Percentiles rank a stretch among this genome's conserved stretches.
These are phyloP conservation scores for Mallotus nudiflorus DNA, from an alignment of 345 rosid genomes.

Conservation along the genomic window DNA sequence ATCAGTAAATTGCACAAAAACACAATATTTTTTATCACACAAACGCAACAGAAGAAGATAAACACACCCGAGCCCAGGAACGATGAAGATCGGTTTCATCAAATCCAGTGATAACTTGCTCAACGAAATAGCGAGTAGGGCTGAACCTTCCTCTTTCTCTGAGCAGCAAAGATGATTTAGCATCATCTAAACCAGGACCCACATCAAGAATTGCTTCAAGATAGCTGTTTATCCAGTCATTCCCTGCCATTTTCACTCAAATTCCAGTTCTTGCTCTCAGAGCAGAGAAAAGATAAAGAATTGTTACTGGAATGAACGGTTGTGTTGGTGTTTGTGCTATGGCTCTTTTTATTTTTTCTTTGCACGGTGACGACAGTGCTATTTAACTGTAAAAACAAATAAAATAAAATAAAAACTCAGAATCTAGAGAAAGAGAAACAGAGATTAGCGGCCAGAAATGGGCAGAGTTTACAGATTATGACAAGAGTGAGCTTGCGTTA, in stretches of 20 bases:
- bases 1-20: neutral
- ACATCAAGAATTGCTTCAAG: slow-evolving; percentile 98
- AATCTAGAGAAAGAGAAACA: neutral
- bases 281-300: neutral
- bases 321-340: neutral
- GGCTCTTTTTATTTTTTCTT: no score
- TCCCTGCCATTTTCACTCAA: slow-evolving; percentile 68
- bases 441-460: neutral
- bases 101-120: slow-evolving; percentile 91
- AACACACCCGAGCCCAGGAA: slow-evolving; percentile 68
- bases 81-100: slow-evolving; percentile 99
- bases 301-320: neutral
- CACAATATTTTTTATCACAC: neutral
- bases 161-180: slow-evolving; percentile 75
- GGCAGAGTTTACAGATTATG: neutral
- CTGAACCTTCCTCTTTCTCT: slow-evolving; percentile 94
- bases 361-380: neutral
- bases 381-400: neutral
- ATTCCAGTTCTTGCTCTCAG: neutral
- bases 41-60: neutral
- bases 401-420: no score
- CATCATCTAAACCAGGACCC: slow-evolving; percentile 83
- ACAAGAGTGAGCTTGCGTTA: no score
- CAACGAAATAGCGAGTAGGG: slow-evolving; percentile 97
- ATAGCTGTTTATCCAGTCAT: slow-evolving; percentile 99